phyloP scores from a whole-genome alignment of 345 rosid genomes.

The Trapa incisa region DNA sequence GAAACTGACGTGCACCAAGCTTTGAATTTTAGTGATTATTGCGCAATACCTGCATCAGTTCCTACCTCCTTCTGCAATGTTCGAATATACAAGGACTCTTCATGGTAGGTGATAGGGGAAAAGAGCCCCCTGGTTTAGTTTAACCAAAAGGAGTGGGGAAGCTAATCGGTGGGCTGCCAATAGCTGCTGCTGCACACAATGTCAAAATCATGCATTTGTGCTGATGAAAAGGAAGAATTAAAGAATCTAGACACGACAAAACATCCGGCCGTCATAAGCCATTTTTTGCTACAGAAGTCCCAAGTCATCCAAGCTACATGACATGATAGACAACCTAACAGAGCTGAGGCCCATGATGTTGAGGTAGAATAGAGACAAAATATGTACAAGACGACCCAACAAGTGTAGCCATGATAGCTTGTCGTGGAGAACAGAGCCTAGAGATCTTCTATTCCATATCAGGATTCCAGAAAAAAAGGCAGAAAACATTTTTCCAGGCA shows the following conservation, averaged over 20 bases:
- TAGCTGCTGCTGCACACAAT: not conserved
- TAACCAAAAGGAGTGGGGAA: not conserved
- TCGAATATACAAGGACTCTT: not conserved
- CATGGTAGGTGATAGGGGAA: too few species aligned
- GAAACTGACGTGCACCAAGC: too few species aligned
- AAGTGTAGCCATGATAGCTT: too few species aligned
- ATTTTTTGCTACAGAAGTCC: too few species aligned
- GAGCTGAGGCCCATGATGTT: conserved; percentile 22
- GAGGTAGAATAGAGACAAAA: not conserved
- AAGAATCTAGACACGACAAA: too few species aligned
- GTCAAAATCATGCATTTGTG: too few species aligned
- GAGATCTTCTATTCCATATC: not conserved
- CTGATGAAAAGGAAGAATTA: too few species aligned
- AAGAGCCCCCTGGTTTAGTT: not conserved
- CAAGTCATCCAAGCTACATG: conserved; percentile 30
- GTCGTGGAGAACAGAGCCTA: not conserved
- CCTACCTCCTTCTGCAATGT: too few species aligned
- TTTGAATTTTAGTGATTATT: too few species aligned
- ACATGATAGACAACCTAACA: conserved; percentile 48
- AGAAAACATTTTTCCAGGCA: not conserved
- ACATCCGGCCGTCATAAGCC: too few species aligned
- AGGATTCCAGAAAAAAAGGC: not conserved
- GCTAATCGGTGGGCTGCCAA: not conserved
- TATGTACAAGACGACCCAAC: too few species aligned
- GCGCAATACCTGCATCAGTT: too few species aligned